Percentiles rank a stretch among this genome's conserved stretches.
Conservation (phyloP, 352 stramenopile species). For the Pythium brachiatum region DNA sequence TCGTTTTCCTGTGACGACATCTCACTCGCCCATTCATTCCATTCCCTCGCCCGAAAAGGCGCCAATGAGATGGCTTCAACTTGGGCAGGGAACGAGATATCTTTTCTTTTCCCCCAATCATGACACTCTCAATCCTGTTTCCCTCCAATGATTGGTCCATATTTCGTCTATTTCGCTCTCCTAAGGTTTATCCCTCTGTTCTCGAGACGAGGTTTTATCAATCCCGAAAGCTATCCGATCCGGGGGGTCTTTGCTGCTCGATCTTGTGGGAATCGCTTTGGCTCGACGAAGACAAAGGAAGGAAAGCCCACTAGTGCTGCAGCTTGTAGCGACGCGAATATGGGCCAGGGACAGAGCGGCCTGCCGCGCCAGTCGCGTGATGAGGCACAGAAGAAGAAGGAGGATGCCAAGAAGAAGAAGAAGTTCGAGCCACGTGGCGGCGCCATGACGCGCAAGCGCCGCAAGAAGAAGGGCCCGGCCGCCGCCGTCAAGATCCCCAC, state of each 20-base stretch:
- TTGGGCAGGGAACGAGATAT: background rate
- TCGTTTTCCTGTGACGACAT: constrained; percentile 1
- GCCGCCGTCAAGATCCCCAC: constrained; percentile 87
- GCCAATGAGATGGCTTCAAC: constrained; percentile 11
- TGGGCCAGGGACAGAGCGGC: constrained; percentile 87
- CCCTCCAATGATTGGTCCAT: constrained; percentile 1
- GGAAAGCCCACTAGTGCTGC: background rate
- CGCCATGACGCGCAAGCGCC: constrained; percentile 83
- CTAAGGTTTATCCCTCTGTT: constrained; percentile 10
- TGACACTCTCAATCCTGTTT: background rate
- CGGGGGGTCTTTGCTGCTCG: background rate
- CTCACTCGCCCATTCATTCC: background rate
- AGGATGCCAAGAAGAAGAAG: constrained; percentile 94
- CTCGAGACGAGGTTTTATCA: background rate
- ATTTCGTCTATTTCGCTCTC: background rate
- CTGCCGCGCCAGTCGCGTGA: constrained; percentile 77
- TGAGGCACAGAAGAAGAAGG: constrained; percentile 88
- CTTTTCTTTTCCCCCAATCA: constrained; percentile 20
- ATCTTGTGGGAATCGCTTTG: constrained; percentile 3
- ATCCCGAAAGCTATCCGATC: background rate
- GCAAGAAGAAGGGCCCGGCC: constrained; percentile 92
- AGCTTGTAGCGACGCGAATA: constrained; percentile 14
- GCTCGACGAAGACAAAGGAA: constrained; percentile 8
- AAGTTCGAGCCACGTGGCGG: constrained; percentile 90
- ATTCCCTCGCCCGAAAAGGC: background rate